Conservation (phyloP, 768 basidiomycete species). For the Tulasnella sp. region DNA sequence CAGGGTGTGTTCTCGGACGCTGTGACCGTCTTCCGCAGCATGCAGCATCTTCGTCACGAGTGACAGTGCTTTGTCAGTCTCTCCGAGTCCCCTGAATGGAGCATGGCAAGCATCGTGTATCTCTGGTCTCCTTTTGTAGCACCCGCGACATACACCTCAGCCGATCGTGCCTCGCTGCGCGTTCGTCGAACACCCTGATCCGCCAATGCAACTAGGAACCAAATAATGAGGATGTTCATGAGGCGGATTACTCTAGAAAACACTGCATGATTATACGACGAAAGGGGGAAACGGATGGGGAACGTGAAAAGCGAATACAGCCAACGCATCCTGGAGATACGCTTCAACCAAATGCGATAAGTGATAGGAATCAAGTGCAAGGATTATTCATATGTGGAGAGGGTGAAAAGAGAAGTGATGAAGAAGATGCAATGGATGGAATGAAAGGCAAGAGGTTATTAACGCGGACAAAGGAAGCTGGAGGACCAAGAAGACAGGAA, state of each 20-base stretch:
- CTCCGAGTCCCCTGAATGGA: too few species aligned
- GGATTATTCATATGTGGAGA: background rate
- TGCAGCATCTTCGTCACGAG: too few species aligned
- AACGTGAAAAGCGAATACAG: background rate
- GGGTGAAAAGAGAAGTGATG: background rate
- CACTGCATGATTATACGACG: background rate
- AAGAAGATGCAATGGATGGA: background rate
- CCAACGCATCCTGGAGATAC: constrained; percentile 7
- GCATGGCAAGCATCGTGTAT: too few species aligned
- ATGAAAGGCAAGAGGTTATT: background rate
- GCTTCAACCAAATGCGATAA: constrained; percentile 1
- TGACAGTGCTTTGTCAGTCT: too few species aligned
- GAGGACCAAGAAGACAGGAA: background rate
- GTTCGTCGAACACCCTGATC: too few species aligned
- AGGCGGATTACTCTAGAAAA: background rate
- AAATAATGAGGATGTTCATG: background rate
- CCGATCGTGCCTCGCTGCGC: too few species aligned
- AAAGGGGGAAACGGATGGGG: background rate
- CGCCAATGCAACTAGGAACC: too few species aligned
- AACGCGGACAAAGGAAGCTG: background rate
- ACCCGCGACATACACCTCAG: too few species aligned
- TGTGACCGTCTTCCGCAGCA: too few species aligned
- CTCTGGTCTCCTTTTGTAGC: too few species aligned
- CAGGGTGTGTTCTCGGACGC: too few species aligned
- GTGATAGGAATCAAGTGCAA: background rate